Base-by-base conservation (phyloP, 129 eudicot genomes). In the Lactuca sativa region DNA sequence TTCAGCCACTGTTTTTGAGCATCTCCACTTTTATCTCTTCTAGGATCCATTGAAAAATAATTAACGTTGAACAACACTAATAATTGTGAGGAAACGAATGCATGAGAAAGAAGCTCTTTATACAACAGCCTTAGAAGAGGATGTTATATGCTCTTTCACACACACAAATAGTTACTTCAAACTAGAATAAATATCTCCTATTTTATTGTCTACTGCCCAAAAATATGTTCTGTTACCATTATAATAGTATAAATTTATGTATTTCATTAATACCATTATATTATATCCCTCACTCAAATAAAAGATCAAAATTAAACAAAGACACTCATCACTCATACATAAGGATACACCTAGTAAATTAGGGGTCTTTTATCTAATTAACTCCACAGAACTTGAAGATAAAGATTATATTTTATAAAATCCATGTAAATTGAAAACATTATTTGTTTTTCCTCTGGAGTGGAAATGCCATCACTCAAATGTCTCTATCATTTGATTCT, bases 401-500 rank as follows among this genome's bases (percentile, higher is more conserved):
- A 30, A 10, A 2, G 21, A 57, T 30, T 57, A 49, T 13, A 47
- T 3, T 8, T 6, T 16, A n/a, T 14, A 53, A 4, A 14, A 4
- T 56, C 9, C 3, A 57, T 13, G 21, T 54, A 38, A 10, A 10
- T 25, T 58, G 11, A 58, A 58, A 21, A 18, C 21, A 18, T 18
- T 18, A 18, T 38, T 10, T 58, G n/a, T 12, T 12, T 59, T 31
- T 59, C 32, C 31, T 59, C 13, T 30, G 17, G 15, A 38, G 37
- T 3, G 64, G 64, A 59, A 59, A 56, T 5, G 9, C 5, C 15
- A 25, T 32, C 38, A 13, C 40, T 59, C 44, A 59, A 18, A 34
- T 67, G 81, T 68, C 69, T 80, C 86, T 74, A 79, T 82, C 71
- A 40, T 62, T 74, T 83, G 76, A 87, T 73, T 80, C 84, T 80